A percentile compares a stretch with the other conserved stretches of the same genome.
Conservation (phyloP, 345 rosid genomes). For the Rhodamnia rubescens region DNA sequence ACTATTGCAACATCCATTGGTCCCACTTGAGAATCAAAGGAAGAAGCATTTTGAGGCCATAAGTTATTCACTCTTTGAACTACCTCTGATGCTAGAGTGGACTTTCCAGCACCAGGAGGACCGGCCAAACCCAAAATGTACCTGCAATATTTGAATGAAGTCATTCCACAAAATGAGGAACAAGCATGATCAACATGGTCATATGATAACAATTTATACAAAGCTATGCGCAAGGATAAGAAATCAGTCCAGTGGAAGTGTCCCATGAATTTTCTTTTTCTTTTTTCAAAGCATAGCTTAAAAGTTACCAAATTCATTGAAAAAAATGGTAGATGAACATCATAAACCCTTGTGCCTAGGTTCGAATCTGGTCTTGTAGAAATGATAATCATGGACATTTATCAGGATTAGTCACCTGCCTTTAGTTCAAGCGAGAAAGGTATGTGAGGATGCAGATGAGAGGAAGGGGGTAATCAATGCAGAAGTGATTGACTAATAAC, state of each 20-base stretch:
- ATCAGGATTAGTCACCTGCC: not conserved
- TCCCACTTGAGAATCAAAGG: slow-evolving; percentile 52
- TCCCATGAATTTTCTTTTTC: not conserved
- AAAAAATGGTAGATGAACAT: not conserved
- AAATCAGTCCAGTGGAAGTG: not conserved
- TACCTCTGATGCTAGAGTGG: slow-evolving; percentile 72
- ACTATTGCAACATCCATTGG: slow-evolving; percentile 68
- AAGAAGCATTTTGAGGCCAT: slow-evolving; percentile 61
- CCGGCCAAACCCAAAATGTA: slow-evolving; percentile 79
- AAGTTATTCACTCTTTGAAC: slow-evolving; percentile 48
- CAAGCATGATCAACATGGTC: not conserved
- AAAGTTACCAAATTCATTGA: not conserved
- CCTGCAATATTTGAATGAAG: slow-evolving; percentile 25
- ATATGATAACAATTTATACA: not conserved
- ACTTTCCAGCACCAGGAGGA: slow-evolving; percentile 96
- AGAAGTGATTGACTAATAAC: not conserved
- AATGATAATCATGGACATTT: not conserved
- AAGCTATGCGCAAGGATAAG: not conserved
- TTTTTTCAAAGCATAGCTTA: not conserved
- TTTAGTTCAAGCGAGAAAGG: not conserved
- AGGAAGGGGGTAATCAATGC: not conserved
- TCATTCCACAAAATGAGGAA: not conserved
- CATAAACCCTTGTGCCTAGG: not conserved
- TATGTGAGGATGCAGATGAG: not conserved
- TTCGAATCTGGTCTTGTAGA: not conserved